Evolutionary conservation across 1,284 basidiomycete genomes (phyloP).

Genomic region (Takashimella tepidaria): DNA sequence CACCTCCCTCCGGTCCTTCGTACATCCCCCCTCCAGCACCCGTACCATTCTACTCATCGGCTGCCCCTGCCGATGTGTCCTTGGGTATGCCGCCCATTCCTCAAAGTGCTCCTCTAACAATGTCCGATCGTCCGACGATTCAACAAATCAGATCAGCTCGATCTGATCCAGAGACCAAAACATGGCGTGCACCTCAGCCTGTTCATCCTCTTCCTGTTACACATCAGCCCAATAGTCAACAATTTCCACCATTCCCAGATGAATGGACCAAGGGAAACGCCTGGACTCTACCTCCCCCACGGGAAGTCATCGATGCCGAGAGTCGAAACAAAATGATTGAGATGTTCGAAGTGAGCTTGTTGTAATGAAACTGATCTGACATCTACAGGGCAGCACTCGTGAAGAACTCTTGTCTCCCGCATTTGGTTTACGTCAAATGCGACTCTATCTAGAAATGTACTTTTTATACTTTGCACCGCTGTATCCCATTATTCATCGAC

Average conservation of each 20-base stretch:
- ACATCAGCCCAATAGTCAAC: neutral
- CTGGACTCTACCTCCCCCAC: neutral
- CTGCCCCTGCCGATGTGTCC: neutral
- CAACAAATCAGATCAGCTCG: neutral
- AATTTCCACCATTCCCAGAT: neutral
- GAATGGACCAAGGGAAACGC: neutral
- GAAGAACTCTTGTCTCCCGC: constrained; percentile 7
- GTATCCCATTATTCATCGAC: constrained; percentile 27
- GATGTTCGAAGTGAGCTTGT: constrained; percentile 6
- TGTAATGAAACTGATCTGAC: neutral
- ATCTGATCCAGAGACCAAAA: neutral
- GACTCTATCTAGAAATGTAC: constrained; percentile 26
- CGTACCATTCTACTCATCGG: neutral
- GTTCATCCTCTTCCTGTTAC: neutral
- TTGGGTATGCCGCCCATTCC: neutral
- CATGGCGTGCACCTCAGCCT: neutral
- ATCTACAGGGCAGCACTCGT: neutral
- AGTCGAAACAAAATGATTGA: constrained; percentile 1
- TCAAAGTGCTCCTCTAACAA: neutral
- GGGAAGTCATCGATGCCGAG: constrained; percentile 1
- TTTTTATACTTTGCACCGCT: constrained; percentile 28
- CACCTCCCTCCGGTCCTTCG: neutral
- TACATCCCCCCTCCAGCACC: neutral
- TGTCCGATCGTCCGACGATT: neutral
- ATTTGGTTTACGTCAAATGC: constrained; percentile 14